A percentile compares a stretch with the other conserved stretches of the same genome.
Evolutionary conservation across 805 yeast genomes (phyloP).

Genomic region (Dipodascopsis uninucleata): DNA sequence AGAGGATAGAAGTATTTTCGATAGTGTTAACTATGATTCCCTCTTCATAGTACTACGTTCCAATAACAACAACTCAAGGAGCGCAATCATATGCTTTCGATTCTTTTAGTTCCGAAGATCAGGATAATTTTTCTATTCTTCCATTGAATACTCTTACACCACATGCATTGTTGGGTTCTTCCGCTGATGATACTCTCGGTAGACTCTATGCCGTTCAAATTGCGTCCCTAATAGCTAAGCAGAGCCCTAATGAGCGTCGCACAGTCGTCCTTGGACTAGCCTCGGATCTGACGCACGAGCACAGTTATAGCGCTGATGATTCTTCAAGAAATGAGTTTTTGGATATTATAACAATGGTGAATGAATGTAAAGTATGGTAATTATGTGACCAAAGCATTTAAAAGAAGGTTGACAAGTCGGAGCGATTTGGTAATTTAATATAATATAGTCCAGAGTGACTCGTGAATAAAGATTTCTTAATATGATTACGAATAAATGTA

Average conservation of each 20-base stretch:
- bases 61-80: conserved; percentile 16
- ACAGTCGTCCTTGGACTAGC: conserved; percentile 21
- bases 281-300: neutral
- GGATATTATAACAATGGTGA: conserved; percentile 19
- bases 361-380: conserved; percentile 19
- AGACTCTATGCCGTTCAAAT: conserved; percentile 23
- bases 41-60: conserved; percentile 15
- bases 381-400: neutral
- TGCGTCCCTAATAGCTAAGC: conserved; percentile 20
- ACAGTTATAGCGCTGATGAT: neutral
- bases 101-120: conserved; percentile 1
- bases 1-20: neutral
- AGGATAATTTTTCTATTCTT: conserved; percentile 20
- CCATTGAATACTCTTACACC: conserved; percentile 23
- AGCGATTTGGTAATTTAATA: no score
- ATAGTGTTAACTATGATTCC: no score
- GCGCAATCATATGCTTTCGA: conserved; percentile 12
- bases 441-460: no score
- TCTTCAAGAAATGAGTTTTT: conserved; percentile 5
- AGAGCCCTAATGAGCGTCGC: conserved; percentile 23
- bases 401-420: no score
- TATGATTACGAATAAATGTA: no score
- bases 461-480: no score
- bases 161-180: conserved; percentile 14
- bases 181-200: conserved; percentile 20